Evolutionary conservation across 73 alveolate species (phyloP).

Genomic region (Tetrahymena thermophila): DNA sequence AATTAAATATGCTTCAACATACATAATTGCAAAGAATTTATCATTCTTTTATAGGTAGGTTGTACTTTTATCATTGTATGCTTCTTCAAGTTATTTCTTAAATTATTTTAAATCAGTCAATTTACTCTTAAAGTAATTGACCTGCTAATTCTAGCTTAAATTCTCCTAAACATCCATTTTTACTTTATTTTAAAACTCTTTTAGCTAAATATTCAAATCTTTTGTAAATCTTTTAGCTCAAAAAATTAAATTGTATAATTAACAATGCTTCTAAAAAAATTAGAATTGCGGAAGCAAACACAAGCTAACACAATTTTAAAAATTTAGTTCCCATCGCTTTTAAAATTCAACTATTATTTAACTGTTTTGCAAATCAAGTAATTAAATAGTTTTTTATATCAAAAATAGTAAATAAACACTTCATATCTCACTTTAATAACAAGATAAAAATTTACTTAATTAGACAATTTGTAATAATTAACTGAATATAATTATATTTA

Average conservation of each 20-base stretch:
- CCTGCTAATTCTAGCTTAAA: neutral
- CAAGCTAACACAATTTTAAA: no score
- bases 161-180: neutral
- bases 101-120: neutral
- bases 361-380: neutral
- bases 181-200: neutral
- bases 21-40: neutral
- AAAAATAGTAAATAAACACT: neutral
- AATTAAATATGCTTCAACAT: neutral
- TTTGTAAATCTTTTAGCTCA: neutral
- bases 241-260: neutral
- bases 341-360: no score
- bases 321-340: neutral
- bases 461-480: neutral
- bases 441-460: neutral
- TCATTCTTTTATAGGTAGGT: neutral
- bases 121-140: neutral
- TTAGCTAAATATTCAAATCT: neutral
- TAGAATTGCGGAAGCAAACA: neutral
- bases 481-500: neutral
- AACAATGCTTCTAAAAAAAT: neutral
- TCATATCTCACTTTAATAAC: neutral
- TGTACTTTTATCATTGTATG: neutral
- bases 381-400: neutral
- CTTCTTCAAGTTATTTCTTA: neutral